Percentiles rank a stretch among this genome's conserved stretches.
Evolutionary conservation across 352 stramenopile genomes (phyloP).

Genomic region (Pythium brassicae): DNA sequence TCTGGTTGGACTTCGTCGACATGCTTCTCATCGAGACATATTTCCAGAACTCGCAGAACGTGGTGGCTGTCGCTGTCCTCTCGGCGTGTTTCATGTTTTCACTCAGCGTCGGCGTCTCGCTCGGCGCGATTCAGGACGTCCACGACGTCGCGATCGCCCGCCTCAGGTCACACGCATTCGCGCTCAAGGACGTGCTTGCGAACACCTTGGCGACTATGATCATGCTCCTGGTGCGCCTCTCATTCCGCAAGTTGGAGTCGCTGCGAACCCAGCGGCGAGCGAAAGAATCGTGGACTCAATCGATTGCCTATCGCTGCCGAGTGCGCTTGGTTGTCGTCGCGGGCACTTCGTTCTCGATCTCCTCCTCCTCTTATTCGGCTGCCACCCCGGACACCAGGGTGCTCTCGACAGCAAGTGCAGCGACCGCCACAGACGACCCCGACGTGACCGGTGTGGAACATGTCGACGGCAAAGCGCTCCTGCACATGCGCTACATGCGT

Average conservation of each 20-base stretch:
- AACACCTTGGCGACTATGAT: constrained; percentile 17
- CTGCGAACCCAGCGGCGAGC: background rate
- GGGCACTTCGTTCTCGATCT: too few relatives aligned
- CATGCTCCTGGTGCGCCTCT: constrained; percentile 8
- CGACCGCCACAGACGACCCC: background rate
- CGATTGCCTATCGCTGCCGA: constrained; percentile 7
- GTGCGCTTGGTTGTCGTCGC: background rate
- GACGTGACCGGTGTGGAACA: background rate
- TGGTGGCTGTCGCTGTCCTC: background rate
- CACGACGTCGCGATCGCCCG: background rate
- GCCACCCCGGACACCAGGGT: background rate
- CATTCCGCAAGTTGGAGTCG: constrained; percentile 5
- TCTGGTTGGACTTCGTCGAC: constrained; percentile 15
- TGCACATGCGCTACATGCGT: constrained; percentile 2
- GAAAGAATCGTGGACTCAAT: constrained; percentile 1
- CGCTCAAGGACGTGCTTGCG: constrained; percentile 10
- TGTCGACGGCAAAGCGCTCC: background rate
- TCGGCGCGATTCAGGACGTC: background rate
- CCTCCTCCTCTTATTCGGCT: background rate
- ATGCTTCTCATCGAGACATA: constrained; percentile 15
- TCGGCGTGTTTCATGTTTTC: constrained; percentile 2
- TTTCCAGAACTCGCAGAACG: constrained; percentile 9
- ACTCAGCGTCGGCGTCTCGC: constrained; percentile 4
- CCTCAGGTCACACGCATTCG: background rate
- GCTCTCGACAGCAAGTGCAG: background rate